Evolutionary conservation across 2,329 filamentous ascomycete genomes (phyloP).

Genomic region (Clathrospora elynae): DNA sequence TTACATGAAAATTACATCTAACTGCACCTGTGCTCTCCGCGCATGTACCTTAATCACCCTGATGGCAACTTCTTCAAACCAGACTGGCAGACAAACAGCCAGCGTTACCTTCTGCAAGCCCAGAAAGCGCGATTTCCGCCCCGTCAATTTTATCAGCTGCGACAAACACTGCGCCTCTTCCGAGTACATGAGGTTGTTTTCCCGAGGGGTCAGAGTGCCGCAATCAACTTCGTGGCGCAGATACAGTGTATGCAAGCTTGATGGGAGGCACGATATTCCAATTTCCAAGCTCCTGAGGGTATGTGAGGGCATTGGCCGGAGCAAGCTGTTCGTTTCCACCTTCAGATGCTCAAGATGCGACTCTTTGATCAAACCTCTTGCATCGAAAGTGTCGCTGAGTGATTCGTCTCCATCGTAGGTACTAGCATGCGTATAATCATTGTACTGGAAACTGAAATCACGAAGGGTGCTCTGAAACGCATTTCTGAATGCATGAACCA

Average conservation of each 20-base stretch:
- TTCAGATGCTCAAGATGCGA: slow-evolving; percentile 11
- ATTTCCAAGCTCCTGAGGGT: slow-evolving; percentile 11
- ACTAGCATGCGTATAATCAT: background rate
- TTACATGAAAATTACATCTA: slow-evolving; percentile 12
- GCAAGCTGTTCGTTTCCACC: slow-evolving; percentile 16
- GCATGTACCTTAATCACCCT: slow-evolving; percentile 10
- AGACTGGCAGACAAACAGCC: slow-evolving; percentile 7
- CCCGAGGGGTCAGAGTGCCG: slow-evolving; percentile 6
- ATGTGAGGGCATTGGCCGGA: slow-evolving; percentile 1
- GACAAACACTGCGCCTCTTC: slow-evolving; percentile 17
- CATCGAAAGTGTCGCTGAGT: slow-evolving; percentile 1
- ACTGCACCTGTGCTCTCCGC: slow-evolving; percentile 2
- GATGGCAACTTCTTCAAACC: slow-evolving; percentile 12
- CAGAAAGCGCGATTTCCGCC: slow-evolving; percentile 8
- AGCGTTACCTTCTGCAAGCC: slow-evolving; percentile 11
- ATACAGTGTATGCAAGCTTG: slow-evolving; percentile 12
- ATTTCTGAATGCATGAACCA: slow-evolving; percentile 11
- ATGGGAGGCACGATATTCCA: slow-evolving; percentile 11
- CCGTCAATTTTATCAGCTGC: slow-evolving; percentile 8
- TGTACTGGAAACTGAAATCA: slow-evolving; percentile 8
- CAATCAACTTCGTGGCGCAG: slow-evolving; percentile 9
- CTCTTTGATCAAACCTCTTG: slow-evolving; percentile 5
- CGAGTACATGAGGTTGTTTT: slow-evolving; percentile 15
- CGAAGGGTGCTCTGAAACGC: slow-evolving; percentile 13
- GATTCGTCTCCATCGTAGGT: slow-evolving; percentile 1